phyloP scores from a whole-genome alignment of 1,284 basidiomycete species.

The Ceratobasidium theobromae region DNA sequence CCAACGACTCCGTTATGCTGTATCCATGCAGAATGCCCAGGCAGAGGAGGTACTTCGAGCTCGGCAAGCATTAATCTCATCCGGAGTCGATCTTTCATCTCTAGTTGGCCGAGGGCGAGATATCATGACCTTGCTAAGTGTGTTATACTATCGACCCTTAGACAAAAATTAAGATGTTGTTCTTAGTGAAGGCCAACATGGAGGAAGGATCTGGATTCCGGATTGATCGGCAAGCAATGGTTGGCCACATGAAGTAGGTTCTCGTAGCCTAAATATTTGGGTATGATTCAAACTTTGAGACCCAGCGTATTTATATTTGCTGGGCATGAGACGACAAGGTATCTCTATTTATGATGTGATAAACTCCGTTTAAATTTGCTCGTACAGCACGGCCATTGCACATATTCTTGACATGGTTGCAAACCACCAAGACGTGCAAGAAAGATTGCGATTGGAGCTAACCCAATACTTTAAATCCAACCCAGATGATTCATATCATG shows the following conservation, averaged over 20 bases:
- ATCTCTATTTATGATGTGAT: background rate
- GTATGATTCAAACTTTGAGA: background rate
- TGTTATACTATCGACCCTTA: background rate
- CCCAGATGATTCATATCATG: slow-evolving; percentile 35
- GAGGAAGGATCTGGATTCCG: slow-evolving; percentile 43
- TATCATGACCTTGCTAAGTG: slow-evolving; percentile 7
- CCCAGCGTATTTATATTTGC: slow-evolving; percentile 24
- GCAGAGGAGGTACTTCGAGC: background rate
- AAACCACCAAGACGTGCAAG: slow-evolving; percentile 55
- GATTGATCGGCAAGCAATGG: slow-evolving; percentile 44
- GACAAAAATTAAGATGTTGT: background rate
- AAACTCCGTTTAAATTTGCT: background rate
- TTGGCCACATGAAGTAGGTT: slow-evolving; percentile 13
- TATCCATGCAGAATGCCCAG: background rate
- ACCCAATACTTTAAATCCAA: slow-evolving; percentile 39
- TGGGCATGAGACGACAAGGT: slow-evolving; percentile 41
- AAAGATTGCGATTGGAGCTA: slow-evolving; percentile 59
- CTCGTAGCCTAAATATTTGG: background rate
- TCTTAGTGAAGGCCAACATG: background rate
- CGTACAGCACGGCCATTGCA: slow-evolving; percentile 60
- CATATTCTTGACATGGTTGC: slow-evolving; percentile 75
- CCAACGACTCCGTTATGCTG: background rate
- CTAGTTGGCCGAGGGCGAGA: background rate
- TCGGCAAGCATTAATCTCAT: background rate
- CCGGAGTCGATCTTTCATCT: background rate